These are phyloP conservation scores for Corrigiola litoralis DNA, from an alignment of 179 eudicot genomes.

Conservation along the genomic window DNA sequence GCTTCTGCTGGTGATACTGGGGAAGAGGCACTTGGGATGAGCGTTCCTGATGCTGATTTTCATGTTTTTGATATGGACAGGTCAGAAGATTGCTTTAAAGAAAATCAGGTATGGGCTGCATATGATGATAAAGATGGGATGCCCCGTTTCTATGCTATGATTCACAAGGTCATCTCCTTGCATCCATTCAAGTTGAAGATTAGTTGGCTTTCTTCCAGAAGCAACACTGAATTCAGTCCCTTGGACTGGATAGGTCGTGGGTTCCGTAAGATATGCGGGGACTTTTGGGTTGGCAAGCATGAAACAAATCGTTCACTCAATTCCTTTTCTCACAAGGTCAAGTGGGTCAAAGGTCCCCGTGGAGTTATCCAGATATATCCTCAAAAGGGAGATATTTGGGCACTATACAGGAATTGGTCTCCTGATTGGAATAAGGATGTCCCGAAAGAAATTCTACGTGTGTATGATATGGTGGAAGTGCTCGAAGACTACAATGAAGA, in stretches of 20 bases:
- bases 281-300: conserved; percentile 53
- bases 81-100: conserved; percentile 63
- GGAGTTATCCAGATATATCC: conserved; percentile 78
- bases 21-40: conserved; percentile 23
- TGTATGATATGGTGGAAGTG: conserved; percentile 89
- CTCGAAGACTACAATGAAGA: conserved; percentile 60
- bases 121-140: conserved; percentile 92
- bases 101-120: conserved; percentile 86
- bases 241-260: conserved; percentile 65
- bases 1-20: conserved; percentile 10
- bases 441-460: conserved; percentile 52
- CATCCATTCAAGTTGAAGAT: conserved; percentile 58
- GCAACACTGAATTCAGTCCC: conserved; percentile 54
- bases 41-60: conserved; percentile 90
- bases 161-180: conserved; percentile 61
- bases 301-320: conserved; percentile 52
- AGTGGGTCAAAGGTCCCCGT: conserved; percentile 61
- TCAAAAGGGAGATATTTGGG: conserved; percentile 79
- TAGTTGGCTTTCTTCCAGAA: conserved; percentile 68
- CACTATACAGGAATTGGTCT: conserved; percentile 78
- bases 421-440: conserved; percentile 59
- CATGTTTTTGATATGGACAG: conserved; percentile 81
- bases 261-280: conserved; percentile 72
- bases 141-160: conserved; percentile 81
- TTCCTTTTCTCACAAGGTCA: conserved; percentile 70